Conservation (phyloP, 257 asterid genomes). For the Solanum dulcamara region DNA sequence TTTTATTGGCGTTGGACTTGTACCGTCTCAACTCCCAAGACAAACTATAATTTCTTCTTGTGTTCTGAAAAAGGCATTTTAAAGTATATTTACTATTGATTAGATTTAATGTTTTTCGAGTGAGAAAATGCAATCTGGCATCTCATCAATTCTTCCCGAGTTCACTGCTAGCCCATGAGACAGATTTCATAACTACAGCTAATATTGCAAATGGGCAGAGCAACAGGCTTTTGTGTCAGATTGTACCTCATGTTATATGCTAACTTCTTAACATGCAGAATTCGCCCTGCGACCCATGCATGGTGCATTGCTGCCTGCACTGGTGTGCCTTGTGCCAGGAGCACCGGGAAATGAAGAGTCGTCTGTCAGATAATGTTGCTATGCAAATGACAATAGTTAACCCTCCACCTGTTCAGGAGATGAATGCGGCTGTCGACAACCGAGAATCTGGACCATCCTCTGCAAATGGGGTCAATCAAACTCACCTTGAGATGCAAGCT, state of each 20-base stretch:
- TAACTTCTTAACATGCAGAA: slow-evolving; percentile 35
- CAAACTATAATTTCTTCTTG: neutral
- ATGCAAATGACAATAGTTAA: slow-evolving; percentile 80
- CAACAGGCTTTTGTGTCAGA: neutral
- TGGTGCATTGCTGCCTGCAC: slow-evolving; percentile 94
- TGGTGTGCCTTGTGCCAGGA: slow-evolving; percentile 99
- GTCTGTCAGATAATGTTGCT: slow-evolving; percentile 47
- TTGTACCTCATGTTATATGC: neutral
- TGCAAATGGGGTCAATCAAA: slow-evolving; percentile 34
- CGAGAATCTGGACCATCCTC: slow-evolving; percentile 34
- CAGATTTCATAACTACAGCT: neutral
- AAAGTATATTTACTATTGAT: neutral
- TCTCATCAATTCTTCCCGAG: neutral
- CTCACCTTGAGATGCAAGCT: slow-evolving; percentile 69
- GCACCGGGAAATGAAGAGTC: slow-evolving; percentile 92
- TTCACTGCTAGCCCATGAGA: neutral
- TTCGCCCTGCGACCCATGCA: slow-evolving; percentile 93
- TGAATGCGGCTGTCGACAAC: slow-evolving; percentile 26
- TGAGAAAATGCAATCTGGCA: neutral
- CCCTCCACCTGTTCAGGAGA: slow-evolving; percentile 82
- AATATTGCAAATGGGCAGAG: neutral
- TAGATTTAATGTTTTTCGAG: neutral
- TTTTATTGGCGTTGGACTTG: neutral
- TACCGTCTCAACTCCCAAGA: neutral
- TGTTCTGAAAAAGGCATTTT: neutral